Evolutionary conservation across 495 filamentous ascomycete species (phyloP), one percentile per base, ranked within the genome.

Genomic region (Cryomyces minteri): DNA sequence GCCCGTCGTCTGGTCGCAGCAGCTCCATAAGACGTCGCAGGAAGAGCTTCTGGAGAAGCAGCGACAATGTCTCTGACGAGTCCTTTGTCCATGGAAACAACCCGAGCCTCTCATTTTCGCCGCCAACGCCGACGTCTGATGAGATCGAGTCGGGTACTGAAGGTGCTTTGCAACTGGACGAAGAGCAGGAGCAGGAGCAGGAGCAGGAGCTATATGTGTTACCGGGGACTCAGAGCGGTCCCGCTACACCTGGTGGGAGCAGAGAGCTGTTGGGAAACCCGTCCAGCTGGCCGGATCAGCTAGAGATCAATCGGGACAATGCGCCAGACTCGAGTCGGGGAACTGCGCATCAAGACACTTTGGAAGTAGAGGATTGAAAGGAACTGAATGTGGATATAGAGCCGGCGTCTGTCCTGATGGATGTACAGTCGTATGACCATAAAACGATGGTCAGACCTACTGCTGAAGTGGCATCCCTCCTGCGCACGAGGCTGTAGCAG

Each of bases 111-210:
- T 58, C 59, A 4, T 70, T 67, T 51, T 53, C 62, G 12, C 71
- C 71, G 11, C 68, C 67, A 18, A 75, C 69, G 14, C 70, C 67
- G 5, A 58, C 57, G 0, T 67, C 65, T 32, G 48, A 38, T 14
- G 40, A 39, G 41, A 11, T 25, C 18, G 18, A 25, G 1, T 25
- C 18, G 18, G 18, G 18, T 25, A 25, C 18, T 25, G 18, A 25
- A 25, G 18, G 18, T 25, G 18, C 18, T 25, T 25, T 25, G 18
- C 18, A 25, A 25, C 18, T 25, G 18, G 18, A 25, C 18, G 18
- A 25, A 25, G 18, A 25, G 18, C 18, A 25, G 45, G 43, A 38
- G 14, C n/a, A 31, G 38, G 18, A 25, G 18, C 18, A 25, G 45
- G 43, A 38, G 14, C n/a, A 31, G 38, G 8, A 48, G 12, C 38